Base-by-base conservation (phyloP, 768 basidiomycete species). In the Leccinum boreale region DNA sequence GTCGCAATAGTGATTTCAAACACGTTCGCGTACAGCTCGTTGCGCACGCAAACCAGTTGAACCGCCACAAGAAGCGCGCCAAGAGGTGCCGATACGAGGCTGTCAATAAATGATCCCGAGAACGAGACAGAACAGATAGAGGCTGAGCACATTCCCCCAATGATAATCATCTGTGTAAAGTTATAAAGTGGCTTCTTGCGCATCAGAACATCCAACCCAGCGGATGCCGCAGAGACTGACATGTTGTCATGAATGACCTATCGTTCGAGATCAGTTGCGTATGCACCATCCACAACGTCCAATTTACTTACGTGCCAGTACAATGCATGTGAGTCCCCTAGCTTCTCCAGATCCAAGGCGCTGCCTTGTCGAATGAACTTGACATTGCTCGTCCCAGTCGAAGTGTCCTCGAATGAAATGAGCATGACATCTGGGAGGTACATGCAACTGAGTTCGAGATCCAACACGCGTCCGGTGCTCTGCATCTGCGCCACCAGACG, bases 1-100 rank as follows among this genome's bases (percentile, higher is more conserved):
- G 85, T 87, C 4, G 92, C 86, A 51, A 92, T 81, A 12, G 87
- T 89, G 59, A 94, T 91, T 64, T 91, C 90, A 57, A 90, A 93
- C 29, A 94, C 83, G 56, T 90, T 89, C 6, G 81, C 83, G 65
- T 91, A 92, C 15, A 94, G 72, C 67, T 92, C 89, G 64, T 92
- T 90, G 59, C 85, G 80, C 7, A 83, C 81, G 14, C 86, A 85
- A 47, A 90, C 69, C 48, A 87, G 77, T 67, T 94, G 92, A 14
- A 92, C 79, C 45, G 78, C 74, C 24, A 92, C 85, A 29, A 95
- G 79, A 5, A 92, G 74, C 19, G 82, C 83, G 10, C 93, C 92
- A 23, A 94, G 79, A 0, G 91, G 92, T 62, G 88, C 87, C 0
- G 83, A 79, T 36, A 85, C 75, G 26, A 93, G 73, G 21, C 82